Percentiles rank a stretch among this genome's conserved stretches.
Conservation (phyloP, 2,329 filamentous ascomycete genomes). For the Cercospora nicotianae region DNA sequence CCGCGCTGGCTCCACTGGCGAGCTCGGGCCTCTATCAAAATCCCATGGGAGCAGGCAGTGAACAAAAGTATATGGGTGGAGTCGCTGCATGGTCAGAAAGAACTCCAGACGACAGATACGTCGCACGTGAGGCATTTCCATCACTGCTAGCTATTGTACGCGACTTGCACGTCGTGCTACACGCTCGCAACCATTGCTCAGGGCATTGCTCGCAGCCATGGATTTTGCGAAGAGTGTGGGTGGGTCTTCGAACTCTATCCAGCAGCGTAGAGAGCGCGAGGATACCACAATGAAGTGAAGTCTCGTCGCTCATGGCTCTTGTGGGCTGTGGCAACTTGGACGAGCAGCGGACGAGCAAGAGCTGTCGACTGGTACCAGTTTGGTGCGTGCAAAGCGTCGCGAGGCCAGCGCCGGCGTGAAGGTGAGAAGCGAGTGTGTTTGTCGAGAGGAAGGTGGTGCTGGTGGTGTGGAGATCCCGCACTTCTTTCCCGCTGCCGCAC, state of each 20-base stretch:
- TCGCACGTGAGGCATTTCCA: neutral
- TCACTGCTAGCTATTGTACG: neutral
- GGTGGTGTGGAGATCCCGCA: neutral
- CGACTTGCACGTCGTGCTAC: neutral
- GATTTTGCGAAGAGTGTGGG: neutral
- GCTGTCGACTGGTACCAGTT: neutral
- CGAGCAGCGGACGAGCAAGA: neutral
- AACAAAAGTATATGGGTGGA: neutral
- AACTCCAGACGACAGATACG: neutral
- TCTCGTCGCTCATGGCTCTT: neutral
- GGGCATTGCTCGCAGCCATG: neutral
- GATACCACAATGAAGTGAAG: neutral
- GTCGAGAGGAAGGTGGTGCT: neutral
- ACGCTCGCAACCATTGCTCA: neutral
- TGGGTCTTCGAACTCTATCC: neutral
- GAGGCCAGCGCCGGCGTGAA: neutral
- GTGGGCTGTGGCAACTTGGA: neutral
- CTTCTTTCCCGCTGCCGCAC: neutral
- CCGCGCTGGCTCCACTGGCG: neutral
- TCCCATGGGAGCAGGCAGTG: neutral
- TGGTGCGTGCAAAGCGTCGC: neutral
- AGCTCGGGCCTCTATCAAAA: slow-evolving; percentile 12
- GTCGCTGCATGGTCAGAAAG: neutral
- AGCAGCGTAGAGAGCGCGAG: neutral
- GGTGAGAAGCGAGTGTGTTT: neutral